A percentile compares a stretch with the other conserved stretches of the same genome.
These are phyloP conservation scores for Wickerhamiella azyma DNA, from an alignment of 805 yeast species.

Conservation along the genomic window DNA sequence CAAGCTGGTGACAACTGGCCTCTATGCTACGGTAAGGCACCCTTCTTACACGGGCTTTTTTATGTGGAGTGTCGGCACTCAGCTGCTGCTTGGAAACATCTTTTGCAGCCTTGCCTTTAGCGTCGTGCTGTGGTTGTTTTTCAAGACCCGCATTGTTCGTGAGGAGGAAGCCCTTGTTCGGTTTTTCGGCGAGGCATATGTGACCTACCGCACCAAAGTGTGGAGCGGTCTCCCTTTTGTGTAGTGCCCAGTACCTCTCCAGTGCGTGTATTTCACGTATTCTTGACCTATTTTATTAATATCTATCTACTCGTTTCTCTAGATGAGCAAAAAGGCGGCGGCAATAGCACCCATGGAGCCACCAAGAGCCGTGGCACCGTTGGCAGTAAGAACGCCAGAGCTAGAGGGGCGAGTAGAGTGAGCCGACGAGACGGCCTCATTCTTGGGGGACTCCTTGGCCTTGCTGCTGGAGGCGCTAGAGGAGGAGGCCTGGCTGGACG, in stretches of 20 bases:
- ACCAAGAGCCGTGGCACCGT: slow-evolving; percentile 3
- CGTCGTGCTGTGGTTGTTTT: slow-evolving; percentile 52
- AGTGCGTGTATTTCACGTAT: too few relatives aligned
- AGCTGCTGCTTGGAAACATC: slow-evolving; percentile 55
- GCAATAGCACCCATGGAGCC: slow-evolving; percentile 1
- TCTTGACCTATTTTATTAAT: too few relatives aligned
- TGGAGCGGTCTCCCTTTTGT: slow-evolving; percentile 56
- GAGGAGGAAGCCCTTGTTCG: slow-evolving; percentile 55
- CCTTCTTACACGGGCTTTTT: slow-evolving; percentile 88
- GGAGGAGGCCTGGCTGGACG: not conserved
- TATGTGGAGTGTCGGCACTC: slow-evolving; percentile 87
- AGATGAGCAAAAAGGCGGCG: not conserved
- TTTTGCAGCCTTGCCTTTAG: slow-evolving; percentile 42
- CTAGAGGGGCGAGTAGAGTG: too few relatives aligned
- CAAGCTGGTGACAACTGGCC: slow-evolving; percentile 54
- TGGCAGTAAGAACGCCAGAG: not conserved
- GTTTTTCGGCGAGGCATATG: slow-evolving; percentile 64
- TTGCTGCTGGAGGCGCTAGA: not conserved
- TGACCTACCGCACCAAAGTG: slow-evolving; percentile 35
- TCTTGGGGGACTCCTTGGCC: too few relatives aligned
- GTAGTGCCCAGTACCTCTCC: too few relatives aligned
- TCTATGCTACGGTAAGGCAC: slow-evolving; percentile 58
- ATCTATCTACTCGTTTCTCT: not conserved
- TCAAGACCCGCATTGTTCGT: slow-evolving; percentile 43
- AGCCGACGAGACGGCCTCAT: too few relatives aligned